Evolutionary conservation across 345 rosid species (phyloP).

Genomic region (Hirschfeldia incana): DNA sequence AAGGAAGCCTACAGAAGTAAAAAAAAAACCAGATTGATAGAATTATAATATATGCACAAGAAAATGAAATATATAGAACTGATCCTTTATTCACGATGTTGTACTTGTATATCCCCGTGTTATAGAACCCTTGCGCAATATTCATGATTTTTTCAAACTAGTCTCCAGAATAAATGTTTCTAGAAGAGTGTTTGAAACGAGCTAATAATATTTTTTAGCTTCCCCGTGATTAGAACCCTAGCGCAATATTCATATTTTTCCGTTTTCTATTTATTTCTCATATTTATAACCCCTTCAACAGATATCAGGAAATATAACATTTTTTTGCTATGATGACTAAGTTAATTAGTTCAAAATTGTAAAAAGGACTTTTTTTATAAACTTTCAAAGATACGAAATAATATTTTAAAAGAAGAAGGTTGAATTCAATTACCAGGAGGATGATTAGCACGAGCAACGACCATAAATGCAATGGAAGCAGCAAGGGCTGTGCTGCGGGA

Average conservation of each 20-base stretch:
- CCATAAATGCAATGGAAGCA: slow-evolving; percentile 87
- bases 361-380: background rate
- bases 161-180: background rate
- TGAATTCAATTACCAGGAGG: slow-evolving; percentile 67
- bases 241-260: no score
- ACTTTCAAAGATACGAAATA: background rate
- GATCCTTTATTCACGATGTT: background rate
- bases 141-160: background rate
- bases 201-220: background rate
- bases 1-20: no score
- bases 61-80: background rate
- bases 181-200: background rate
- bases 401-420: background rate
- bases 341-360: background rate
- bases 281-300: no score
- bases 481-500: slow-evolving; percentile 78
- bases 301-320: no score
- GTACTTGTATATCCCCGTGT: background rate
- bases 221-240: no score
- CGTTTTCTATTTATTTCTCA: no score
- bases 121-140: background rate
- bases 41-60: background rate
- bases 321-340: no score
- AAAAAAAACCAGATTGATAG: background rate
- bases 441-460: slow-evolving; percentile 63